phyloP scores from a whole-genome alignment of 140 eudicot genomes.

The Anethum foeniculum region DNA sequence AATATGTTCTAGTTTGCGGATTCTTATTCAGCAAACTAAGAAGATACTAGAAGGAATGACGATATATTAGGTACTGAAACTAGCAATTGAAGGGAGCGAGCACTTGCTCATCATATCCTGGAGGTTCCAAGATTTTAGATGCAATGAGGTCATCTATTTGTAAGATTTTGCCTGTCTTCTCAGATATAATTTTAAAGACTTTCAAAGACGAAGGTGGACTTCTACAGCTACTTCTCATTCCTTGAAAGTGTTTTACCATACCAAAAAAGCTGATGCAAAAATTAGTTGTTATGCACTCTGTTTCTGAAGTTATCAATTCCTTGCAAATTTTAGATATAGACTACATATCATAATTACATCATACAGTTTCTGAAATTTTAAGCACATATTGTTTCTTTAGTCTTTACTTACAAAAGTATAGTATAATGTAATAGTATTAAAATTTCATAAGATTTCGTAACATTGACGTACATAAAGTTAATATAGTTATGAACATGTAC shows the following conservation, averaged over 20 bases:
- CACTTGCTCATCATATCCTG: slow-evolving; percentile 46
- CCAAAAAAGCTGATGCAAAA: not conserved
- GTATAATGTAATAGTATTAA: not conserved
- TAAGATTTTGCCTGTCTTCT: slow-evolving; percentile 48
- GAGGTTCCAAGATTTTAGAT: slow-evolving; percentile 49
- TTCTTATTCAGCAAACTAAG: slow-evolving; percentile 75
- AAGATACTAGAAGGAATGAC: slow-evolving; percentile 34
- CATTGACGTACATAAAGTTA: not conserved
- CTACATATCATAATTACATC: not conserved
- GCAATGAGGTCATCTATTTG: slow-evolving; percentile 62
- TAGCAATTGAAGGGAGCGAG: slow-evolving; percentile 39
- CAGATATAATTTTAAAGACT: slow-evolving; percentile 48
- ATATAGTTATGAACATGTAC: not conserved
- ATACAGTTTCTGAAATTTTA: not conserved
- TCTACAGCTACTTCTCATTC: slow-evolving; percentile 47
- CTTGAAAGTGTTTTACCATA: not conserved
- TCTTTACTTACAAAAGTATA: not conserved
- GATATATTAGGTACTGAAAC: slow-evolving; percentile 23
- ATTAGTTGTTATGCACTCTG: not conserved
- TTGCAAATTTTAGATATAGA: too few relatives aligned
- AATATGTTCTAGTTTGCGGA: slow-evolving; percentile 73
- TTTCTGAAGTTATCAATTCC: not conserved
- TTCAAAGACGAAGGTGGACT: slow-evolving; percentile 74
- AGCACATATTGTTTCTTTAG: not conserved
- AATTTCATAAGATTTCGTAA: not conserved